A percentile compares a stretch with the other conserved stretches of the same genome.
These are phyloP conservation scores for Calocybe gambosa DNA, from an alignment of 1,284 basidiomycete genomes.

Conservation along the genomic window DNA sequence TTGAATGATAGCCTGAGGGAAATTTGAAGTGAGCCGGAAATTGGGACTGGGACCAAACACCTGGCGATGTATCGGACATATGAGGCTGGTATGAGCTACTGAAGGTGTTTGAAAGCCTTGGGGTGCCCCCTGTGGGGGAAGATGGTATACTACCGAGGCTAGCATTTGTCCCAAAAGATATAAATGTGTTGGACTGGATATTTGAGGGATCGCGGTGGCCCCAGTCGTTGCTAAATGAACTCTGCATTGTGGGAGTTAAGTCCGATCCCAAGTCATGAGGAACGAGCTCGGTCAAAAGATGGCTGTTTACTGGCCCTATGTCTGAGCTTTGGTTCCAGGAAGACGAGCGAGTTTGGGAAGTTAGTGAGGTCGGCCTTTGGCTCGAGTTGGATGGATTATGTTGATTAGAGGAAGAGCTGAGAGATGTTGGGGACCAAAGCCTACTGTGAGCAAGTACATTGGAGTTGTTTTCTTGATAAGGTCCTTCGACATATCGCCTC, in stretches of 20 bases:
- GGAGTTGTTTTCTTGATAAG: conserved; percentile 1
- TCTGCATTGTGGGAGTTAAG: conserved; percentile 8
- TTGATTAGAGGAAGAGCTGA: conserved; percentile 29
- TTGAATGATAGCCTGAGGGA: conserved; percentile 18
- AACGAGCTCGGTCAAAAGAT: conserved; percentile 14
- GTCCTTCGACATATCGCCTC: conserved; percentile 14
- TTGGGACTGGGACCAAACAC: conserved; percentile 16
- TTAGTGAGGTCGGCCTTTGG: conserved; percentile 29
- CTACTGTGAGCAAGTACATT: conserved; percentile 17
- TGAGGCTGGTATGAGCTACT: conserved; percentile 18
- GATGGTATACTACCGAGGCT: conserved; percentile 15
- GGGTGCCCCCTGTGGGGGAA: conserved; percentile 15
- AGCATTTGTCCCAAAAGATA: conserved; percentile 18
- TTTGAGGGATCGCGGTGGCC: conserved; percentile 16
- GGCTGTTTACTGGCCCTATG: conserved; percentile 12
- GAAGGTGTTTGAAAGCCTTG: conserved; percentile 18
- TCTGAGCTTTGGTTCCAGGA: conserved; percentile 34
- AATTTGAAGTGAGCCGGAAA: conserved; percentile 19
- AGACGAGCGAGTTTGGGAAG: conserved; percentile 32
- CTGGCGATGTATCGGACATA: conserved; percentile 14
- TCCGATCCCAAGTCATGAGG: conserved; percentile 12
- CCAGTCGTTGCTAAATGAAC: conserved; percentile 20
- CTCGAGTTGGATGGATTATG: conserved; percentile 29
- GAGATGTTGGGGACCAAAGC: conserved; percentile 33
- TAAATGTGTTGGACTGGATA: conserved; percentile 19